These are phyloP conservation scores for Zymoseptoria pseudotritici DNA, from an alignment of 2,329 filamentous ascomycete genomes.

Conservation along the genomic window DNA sequence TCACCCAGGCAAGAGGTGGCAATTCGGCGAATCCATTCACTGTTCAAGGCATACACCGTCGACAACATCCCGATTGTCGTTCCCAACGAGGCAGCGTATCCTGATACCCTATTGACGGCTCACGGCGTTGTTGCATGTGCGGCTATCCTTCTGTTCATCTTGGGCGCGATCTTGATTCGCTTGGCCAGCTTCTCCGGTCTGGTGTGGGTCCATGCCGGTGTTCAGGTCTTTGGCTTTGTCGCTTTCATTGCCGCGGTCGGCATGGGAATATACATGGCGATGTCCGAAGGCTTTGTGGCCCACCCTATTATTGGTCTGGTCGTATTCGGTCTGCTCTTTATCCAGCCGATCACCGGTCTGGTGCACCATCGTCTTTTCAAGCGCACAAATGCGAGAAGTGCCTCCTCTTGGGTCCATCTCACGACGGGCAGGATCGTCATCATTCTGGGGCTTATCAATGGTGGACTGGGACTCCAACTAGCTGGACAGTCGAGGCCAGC, in stretches of 20 bases:
- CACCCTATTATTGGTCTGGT: conserved; percentile 5
- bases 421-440: conserved; percentile 33
- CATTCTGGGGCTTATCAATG: conserved; percentile 49
- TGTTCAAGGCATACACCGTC: not conserved
- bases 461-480: conserved; percentile 47
- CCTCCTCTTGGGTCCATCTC: conserved; percentile 37
- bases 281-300: conserved; percentile 20
- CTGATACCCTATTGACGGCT: conserved; percentile 11
- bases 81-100: not conserved
- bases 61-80: too few species aligned
- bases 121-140: conserved; percentile 38
- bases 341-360: conserved; percentile 44
- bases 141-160: conserved; percentile 40
- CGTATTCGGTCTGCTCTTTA: conserved; percentile 3
- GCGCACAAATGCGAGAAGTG: not conserved
- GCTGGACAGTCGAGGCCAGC: conserved; percentile 29
- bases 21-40: conserved; percentile 39
- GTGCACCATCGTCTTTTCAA: conserved; percentile 44
- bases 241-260: conserved; percentile 44
- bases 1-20: conserved; percentile 46
- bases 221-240: conserved; percentile 44
- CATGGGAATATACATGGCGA: conserved; percentile 42
- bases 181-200: conserved; percentile 37
- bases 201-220: conserved; percentile 36
- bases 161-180: conserved; percentile 38